Percentiles rank a stretch among this genome's conserved stretches.
Conservation (phyloP, 2,329 filamentous ascomycete genomes). For the Aspergillus aculeatinus region DNA sequence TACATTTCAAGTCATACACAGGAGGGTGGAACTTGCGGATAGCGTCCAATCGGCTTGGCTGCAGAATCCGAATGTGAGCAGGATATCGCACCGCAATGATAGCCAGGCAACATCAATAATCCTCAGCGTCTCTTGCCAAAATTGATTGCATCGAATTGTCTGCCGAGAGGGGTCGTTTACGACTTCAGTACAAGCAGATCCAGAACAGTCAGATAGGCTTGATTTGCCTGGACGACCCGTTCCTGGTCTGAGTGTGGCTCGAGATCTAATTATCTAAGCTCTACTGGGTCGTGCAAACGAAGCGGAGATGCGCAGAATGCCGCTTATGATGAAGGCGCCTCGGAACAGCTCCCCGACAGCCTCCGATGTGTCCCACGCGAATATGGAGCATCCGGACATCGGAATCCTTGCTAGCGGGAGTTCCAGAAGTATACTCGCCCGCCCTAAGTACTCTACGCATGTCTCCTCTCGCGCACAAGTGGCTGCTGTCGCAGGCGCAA, state of each 20-base stretch:
- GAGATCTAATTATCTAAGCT: constrained; percentile 16
- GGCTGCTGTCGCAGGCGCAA: constrained; percentile 45
- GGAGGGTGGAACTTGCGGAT: not conserved
- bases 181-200: not conserved
- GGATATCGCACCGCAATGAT: not conserved
- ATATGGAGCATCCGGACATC: constrained; percentile 57
- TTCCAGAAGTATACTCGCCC: constrained; percentile 36
- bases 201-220: not conserved
- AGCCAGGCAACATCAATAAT: not conserved
- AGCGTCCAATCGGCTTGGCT: not conserved
- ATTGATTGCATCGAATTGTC: not conserved
- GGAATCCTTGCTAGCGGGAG: constrained; percentile 48
- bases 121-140: not conserved
- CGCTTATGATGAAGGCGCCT: constrained; percentile 55
- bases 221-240: not conserved
- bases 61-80: not conserved
- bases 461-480: constrained; percentile 56
- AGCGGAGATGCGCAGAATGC: constrained; percentile 51
- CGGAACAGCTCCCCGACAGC: constrained; percentile 49
- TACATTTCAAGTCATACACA: not conserved
- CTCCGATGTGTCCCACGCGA: constrained; percentile 56
- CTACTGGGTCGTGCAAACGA: constrained; percentile 26
- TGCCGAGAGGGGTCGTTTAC: not conserved
- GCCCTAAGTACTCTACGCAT: constrained; percentile 55
- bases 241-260: constrained; percentile 9